These are phyloP conservation scores for Vitis amurensis DNA, from an alignment of 164 flowering plant species.

Conservation along the genomic window DNA sequence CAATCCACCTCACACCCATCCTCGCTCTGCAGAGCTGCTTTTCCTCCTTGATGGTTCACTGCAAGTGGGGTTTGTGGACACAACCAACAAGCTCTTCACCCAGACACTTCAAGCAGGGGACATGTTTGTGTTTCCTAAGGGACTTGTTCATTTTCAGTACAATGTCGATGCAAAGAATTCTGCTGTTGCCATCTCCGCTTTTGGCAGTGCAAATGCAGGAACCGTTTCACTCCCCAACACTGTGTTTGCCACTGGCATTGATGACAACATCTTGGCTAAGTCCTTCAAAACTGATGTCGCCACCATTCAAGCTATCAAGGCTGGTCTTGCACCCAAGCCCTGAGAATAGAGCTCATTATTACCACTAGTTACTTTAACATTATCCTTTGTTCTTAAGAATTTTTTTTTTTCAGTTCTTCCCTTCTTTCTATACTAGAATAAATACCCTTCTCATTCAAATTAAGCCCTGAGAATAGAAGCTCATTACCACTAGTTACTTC, in stretches of 20 bases:
- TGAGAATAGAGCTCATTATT: constrained; percentile 1
- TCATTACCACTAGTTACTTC: too few species aligned
- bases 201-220: constrained; percentile 31
- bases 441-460: too few species aligned
- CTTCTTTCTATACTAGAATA: too few species aligned
- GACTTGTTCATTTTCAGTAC: constrained; percentile 27
- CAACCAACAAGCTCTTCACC: constrained; percentile 20
- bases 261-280: constrained; percentile 22
- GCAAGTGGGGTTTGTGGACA: constrained; percentile 24
- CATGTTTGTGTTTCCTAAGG: constrained; percentile 27
- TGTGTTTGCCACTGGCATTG: constrained; percentile 20
- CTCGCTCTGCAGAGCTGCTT: constrained; percentile 31
- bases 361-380: too few species aligned
- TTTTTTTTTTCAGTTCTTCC: too few species aligned
- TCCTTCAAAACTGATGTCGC: constrained; percentile 25
- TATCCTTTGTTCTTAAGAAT: too few species aligned
- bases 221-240: constrained; percentile 18
- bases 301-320: constrained; percentile 20
- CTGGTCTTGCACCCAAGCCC: constrained; percentile 21
- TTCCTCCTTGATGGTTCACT: constrained; percentile 16
- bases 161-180: constrained; percentile 1
- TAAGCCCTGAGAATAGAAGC: too few species aligned
- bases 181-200: constrained; percentile 23
- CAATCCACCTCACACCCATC: constrained; percentile 33
- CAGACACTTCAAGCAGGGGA: constrained; percentile 25